Evolutionary conservation across 441 rosid species (phyloP).

Genomic region (Biscutella auriculata): DNA sequence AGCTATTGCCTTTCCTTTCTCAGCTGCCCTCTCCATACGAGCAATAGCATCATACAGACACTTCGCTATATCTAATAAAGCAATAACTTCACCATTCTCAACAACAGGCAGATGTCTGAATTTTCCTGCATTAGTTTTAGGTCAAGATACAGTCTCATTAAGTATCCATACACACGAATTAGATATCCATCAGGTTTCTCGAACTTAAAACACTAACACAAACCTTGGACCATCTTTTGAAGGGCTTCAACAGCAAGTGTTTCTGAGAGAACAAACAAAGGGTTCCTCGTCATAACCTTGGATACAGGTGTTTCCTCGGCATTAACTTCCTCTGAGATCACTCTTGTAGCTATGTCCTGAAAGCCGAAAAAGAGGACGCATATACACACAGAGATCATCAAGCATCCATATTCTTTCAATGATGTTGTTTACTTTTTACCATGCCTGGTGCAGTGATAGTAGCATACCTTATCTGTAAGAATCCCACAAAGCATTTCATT

Average conservation of each 20-base stretch:
- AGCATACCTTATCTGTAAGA: constrained; percentile 79
- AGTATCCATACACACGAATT: neutral
- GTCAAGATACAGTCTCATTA: constrained; percentile 12
- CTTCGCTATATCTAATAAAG: constrained; percentile 79
- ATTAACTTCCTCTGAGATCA: constrained; percentile 61
- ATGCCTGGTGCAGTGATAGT: too few relatives aligned
- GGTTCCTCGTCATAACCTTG: constrained; percentile 90
- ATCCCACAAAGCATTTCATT: constrained; percentile 93
- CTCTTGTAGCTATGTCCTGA: constrained; percentile 85
- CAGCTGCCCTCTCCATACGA: constrained; percentile 91
- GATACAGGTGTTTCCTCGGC: constrained; percentile 82
- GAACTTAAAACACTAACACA: constrained; percentile 14
- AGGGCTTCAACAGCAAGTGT: constrained; percentile 96
- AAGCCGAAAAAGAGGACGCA: neutral
- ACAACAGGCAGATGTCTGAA: constrained; percentile 43
- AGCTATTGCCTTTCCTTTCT: constrained; percentile 89
- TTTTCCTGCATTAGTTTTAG: constrained; percentile 34
- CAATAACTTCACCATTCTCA: constrained; percentile 95
- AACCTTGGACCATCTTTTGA: constrained; percentile 96
- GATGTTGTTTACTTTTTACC: neutral
- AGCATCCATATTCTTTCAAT: neutral
- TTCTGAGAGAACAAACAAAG: constrained; percentile 84
- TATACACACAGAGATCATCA: neutral
- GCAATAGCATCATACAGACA: constrained; percentile 93
- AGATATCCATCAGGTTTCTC: neutral